Evolutionary conservation across 2,329 filamentous ascomycete genomes (phyloP).

Genomic region (Fusarium algeriense): DNA sequence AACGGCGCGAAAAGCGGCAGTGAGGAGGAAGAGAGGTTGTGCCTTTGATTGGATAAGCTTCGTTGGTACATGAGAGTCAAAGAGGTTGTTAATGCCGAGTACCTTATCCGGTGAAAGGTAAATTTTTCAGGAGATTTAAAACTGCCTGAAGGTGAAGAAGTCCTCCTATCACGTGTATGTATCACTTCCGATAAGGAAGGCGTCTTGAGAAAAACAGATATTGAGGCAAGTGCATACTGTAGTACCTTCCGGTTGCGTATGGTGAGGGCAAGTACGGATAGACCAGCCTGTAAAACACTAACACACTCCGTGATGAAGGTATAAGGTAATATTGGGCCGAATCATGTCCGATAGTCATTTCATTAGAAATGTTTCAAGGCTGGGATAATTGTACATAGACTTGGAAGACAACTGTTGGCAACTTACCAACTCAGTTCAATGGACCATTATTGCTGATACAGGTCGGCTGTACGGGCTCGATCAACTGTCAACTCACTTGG

Average conservation of each 20-base stretch:
- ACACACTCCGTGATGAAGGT: not conserved
- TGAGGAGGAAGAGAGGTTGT: constrained; percentile 20
- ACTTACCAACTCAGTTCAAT: not conserved
- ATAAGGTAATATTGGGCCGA: constrained; percentile 11
- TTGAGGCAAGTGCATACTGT: not conserved
- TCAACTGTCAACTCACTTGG: not conserved
- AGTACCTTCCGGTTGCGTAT: constrained; percentile 21
- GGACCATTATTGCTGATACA: not conserved
- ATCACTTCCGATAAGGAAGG: constrained; percentile 15
- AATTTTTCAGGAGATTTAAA: not conserved
- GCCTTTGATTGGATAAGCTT: constrained; percentile 25
- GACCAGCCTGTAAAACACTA: not conserved
- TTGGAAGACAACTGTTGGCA: not conserved
- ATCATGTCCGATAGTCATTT: constrained; percentile 2
- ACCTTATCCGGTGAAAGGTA: not conserved
- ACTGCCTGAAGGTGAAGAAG: not conserved
- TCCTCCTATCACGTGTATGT: not conserved
- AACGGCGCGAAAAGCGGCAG: constrained; percentile 39
- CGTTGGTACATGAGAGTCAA: not conserved
- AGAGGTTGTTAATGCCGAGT: not conserved
- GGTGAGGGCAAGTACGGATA: not conserved
- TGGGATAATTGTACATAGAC: not conserved
- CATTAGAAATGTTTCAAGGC: not conserved
- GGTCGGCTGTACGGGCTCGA: not conserved
- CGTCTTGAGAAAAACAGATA: not conserved